Conservation (phyloP, 2,329 filamentous ascomycete species). For the Aspergillus versicolor region DNA sequence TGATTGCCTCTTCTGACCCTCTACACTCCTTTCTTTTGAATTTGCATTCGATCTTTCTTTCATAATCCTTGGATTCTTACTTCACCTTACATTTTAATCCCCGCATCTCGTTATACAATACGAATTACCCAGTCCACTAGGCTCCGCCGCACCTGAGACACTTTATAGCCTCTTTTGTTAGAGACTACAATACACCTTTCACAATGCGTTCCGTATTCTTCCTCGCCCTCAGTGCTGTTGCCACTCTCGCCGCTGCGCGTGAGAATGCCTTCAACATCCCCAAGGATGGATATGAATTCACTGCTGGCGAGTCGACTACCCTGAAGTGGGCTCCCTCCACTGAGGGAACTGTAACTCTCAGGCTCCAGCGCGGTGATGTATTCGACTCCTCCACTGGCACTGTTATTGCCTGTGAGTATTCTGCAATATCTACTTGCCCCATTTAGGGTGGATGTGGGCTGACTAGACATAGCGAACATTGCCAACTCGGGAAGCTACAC, state of each 20-base stretch:
- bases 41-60: conserved; percentile 2
- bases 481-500: conserved; percentile 51
- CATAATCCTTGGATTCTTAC: background rate
- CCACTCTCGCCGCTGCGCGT: conserved; percentile 44
- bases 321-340: conserved; percentile 53
- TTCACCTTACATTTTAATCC: conserved; percentile 2
- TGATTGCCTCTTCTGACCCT: conserved; percentile 2
- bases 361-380: conserved; percentile 47
- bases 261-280: conserved; percentile 53
- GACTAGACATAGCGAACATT: conserved; percentile 41
- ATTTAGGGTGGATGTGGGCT: conserved; percentile 1
- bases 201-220: conserved; percentile 49
- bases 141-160: conserved; percentile 5
- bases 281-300: conserved; percentile 42
- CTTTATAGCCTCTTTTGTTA: conserved; percentile 4
- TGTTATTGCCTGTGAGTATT: conserved; percentile 45
- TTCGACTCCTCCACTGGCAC: conserved; percentile 43
- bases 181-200: conserved; percentile 15
- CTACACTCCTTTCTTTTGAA: conserved; percentile 5
- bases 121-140: conserved; percentile 1
- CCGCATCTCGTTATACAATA: conserved; percentile 7
- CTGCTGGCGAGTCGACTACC: conserved; percentile 46
- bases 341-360: conserved; percentile 52
- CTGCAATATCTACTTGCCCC: background rate
- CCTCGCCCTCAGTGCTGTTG: conserved; percentile 45